Conservation (phyloP, 2,329 filamentous ascomycete species). For the Xylaria sp. region DNA sequence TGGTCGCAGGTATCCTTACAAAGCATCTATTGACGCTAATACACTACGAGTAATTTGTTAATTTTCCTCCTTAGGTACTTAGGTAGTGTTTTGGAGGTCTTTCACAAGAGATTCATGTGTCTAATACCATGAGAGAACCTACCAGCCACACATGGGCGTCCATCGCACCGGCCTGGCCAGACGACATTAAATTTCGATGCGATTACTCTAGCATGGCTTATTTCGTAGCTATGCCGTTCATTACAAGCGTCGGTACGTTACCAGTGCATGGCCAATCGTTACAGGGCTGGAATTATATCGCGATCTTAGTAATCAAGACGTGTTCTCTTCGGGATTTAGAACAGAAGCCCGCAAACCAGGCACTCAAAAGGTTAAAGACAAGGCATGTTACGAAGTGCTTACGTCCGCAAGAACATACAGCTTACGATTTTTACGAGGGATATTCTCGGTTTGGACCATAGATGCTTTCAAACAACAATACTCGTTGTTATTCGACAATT, state of each 20-base stretch:
- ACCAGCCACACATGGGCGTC: neutral
- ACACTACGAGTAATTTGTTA: no score
- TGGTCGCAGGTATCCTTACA: no score
- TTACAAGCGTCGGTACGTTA: neutral
- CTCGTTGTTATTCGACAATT: neutral
- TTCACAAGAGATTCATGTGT: neutral
- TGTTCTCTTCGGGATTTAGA: neutral
- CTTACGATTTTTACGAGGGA: neutral
- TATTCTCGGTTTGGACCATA: neutral
- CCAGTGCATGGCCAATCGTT: neutral
- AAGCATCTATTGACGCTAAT: no score
- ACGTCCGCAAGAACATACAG: neutral
- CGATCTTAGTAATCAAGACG: neutral
- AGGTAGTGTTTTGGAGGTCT: no score
- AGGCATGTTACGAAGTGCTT: neutral
- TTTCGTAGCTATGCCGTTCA: neutral
- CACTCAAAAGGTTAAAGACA: neutral
- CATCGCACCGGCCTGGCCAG: neutral
- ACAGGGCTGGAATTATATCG: neutral
- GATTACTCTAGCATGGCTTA: neutral
- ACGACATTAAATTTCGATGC: neutral
- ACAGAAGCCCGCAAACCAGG: neutral
- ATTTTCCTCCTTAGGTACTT: no score
- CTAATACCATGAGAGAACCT: neutral
- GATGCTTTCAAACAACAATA: neutral